Evolutionary conservation across 2,329 filamentous ascomycete species (phyloP).

Genomic region (Sclerotiophoma versabilis): DNA sequence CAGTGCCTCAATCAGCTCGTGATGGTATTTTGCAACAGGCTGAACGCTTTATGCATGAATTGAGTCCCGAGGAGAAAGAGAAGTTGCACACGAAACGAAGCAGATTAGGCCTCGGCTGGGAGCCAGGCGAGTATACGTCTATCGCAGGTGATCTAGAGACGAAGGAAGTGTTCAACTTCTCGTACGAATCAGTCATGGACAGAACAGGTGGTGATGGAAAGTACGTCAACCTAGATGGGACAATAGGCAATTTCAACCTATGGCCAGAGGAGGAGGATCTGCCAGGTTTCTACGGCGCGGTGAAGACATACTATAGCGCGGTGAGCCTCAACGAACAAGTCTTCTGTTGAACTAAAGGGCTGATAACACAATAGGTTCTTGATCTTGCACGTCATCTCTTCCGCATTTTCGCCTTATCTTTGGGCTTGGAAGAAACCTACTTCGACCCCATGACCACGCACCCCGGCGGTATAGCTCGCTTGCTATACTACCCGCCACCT

Average conservation of each 20-base stretch:
- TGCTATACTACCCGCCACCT: slow-evolving; percentile 50
- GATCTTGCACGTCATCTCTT: slow-evolving; percentile 51
- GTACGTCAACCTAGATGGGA: slow-evolving; percentile 53
- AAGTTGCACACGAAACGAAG: slow-evolving; percentile 50
- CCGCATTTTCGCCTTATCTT: slow-evolving; percentile 50
- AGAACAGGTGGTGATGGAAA: slow-evolving; percentile 51
- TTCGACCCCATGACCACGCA: slow-evolving; percentile 53
- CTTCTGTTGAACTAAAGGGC: background rate
- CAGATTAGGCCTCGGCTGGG: slow-evolving; percentile 51
- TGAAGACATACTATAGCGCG: slow-evolving; percentile 50
- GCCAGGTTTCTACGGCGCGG: slow-evolving; percentile 48
- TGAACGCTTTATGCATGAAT: slow-evolving; percentile 45
- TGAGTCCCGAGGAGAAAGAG: slow-evolving; percentile 47
- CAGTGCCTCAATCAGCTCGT: slow-evolving; percentile 37
- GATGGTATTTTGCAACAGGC: slow-evolving; percentile 47
- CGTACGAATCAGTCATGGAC: slow-evolving; percentile 52
- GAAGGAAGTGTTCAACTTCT: slow-evolving; percentile 54
- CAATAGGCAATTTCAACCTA: slow-evolving; percentile 43
- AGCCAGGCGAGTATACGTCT: slow-evolving; percentile 51
- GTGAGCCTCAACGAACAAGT: slow-evolving; percentile 20
- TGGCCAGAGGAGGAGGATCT: slow-evolving; percentile 52
- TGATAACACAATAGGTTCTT: slow-evolving; percentile 34
- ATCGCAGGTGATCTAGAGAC: slow-evolving; percentile 51
- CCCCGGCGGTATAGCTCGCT: slow-evolving; percentile 50
- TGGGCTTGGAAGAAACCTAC: slow-evolving; percentile 48